A percentile compares a stretch with the other conserved stretches of the same genome.
These are phyloP conservation scores for Claviceps digitariae DNA, from an alignment of 2,329 filamentous ascomycete species.

Conservation along the genomic window DNA sequence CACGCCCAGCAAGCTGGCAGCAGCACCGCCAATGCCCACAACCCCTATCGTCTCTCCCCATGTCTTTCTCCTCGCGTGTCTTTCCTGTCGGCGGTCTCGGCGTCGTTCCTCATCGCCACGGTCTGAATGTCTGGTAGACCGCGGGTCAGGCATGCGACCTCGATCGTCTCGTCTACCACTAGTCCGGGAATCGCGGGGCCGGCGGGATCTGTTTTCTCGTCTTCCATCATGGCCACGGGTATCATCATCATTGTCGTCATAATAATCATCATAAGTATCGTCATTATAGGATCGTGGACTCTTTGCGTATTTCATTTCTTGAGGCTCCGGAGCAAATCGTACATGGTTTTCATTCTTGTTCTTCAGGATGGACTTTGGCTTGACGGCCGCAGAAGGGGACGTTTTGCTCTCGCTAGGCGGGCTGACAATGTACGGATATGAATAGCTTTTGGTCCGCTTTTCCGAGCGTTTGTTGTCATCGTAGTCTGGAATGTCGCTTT, in stretches of 20 bases:
- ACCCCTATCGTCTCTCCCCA: constrained; percentile 42
- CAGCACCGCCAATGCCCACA: constrained; percentile 47
- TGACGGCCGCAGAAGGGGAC: constrained; percentile 22
- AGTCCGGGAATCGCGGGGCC: constrained; percentile 16
- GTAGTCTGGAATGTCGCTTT: constrained; percentile 19
- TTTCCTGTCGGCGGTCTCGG: constrained; percentile 23
- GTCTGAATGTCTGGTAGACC: constrained; percentile 21
- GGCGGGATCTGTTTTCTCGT: constrained; percentile 9
- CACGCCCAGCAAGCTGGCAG: constrained; percentile 43
- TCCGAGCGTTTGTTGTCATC: constrained; percentile 20
- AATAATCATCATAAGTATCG: constrained; percentile 21
- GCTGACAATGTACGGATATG: constrained; percentile 24
- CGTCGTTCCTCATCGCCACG: constrained; percentile 26
- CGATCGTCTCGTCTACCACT: constrained; percentile 10
- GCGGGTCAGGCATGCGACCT: constrained; percentile 11
- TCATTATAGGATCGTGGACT: constrained; percentile 17
- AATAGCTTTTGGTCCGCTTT: constrained; percentile 15
- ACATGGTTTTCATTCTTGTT: constrained; percentile 46
- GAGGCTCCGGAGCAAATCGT: constrained; percentile 35
- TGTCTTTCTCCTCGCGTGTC: constrained; percentile 27
- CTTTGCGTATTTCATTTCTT: constrained; percentile 25
- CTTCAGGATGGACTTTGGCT: constrained; percentile 47
- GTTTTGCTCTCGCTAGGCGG: constrained; percentile 20
- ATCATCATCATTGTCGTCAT: constrained; percentile 22
- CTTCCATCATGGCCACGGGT: constrained; percentile 11